Base-by-base conservation (phyloP, 805 yeast genomes). In the Kazachstania kunashirensis region DNA sequence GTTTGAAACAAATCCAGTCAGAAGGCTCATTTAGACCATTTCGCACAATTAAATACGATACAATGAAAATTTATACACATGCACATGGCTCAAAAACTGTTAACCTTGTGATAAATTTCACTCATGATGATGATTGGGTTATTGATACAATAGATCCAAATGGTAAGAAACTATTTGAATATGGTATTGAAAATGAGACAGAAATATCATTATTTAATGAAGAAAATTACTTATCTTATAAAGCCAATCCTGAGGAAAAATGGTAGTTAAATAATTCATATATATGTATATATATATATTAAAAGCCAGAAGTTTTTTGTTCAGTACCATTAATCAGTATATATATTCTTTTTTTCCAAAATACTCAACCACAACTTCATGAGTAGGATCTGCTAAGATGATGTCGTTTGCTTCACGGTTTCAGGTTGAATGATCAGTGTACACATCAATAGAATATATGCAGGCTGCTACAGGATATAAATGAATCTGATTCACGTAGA, bases 61-160 rank as follows among this genome's bases (percentile, higher is more conserved):
- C 88, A 0, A 57, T 89, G 39, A 92, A 92, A 59, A 70, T 92
- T 6, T 92, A 92, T 62, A 82, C 95, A 20, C 86, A 85, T 54
- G 97, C 98, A 0, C 97, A 89, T 58, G 92, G 94, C 10, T 73
- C 95, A 21, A 92, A 92, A 62, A 84, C 96, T 2, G 81, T 86
- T 75, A 86, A 92, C 53, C 67, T 92, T 46, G 92, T 86, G 32
- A 82, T 92, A 44, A 92, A 92, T 56, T 72, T 92, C 56, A 95
- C 84, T 19, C 78, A 88, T 50, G 84, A 77, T 50, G 82, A 58
- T 28, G 79, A 77, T 39, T 82, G 94, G 86, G 64, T 83, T 4
- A 55, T 83, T 37, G 63, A 66, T 28, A 45, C 59, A 36, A 56
- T 49, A 25, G 65, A 66, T 40, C 30, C 37, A 6, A 55, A 41